Evolutionary conservation across 129 eudicot species (phyloP), one percentile per base, ranked within the genome.

Genomic region (Heracleum sosnowskyi): DNA sequence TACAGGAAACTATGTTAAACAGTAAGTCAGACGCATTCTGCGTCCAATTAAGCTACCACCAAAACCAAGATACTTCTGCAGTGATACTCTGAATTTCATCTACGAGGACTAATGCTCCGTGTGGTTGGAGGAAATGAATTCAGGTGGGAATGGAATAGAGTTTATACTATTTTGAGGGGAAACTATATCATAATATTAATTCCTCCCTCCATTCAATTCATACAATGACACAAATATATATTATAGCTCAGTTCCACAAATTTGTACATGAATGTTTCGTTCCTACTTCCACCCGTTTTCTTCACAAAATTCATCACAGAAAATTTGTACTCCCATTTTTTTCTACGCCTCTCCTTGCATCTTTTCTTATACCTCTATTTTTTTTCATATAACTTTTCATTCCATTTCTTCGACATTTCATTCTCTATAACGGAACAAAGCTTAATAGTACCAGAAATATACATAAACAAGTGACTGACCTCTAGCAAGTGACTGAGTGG

Each of bases 401-500:
- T 55, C 10, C 26, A 51, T 51, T 51, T 8, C 28, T 51, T 51
- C 2, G 17, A 17, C 34, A 62, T 62, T 63, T 11, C 71, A 64
- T 15, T 33, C 24, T 64, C 9, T 12, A 31, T 64, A 64, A 28
- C 39, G 10, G 15, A 28, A 33, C 39, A 64, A 0, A 31, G 47
- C 22, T 31, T 11, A 80, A 39, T 11, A 74, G 29, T 24, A 62
- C 36, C 36, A 31, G 5, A 24, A 39, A 40, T 40, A 31, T 9
- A 77, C 24, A 73, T 22, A 74, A 81, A 76, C 33, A 22, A 75
- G 53, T 57, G 74, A 76, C n/a, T 55, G 78, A 87, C 88, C 90
- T 82, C 86, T 79, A 60, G 87, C 64, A 75, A 77, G 78, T 53
- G 86, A 51, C 76, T 62, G 86, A 78, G 86, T 82, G 33, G 82